A percentile compares a stretch with the other conserved stretches of the same genome.
phyloP scores from a whole-genome alignment of 2,329 filamentous ascomycete species.

The Ampelomyces quisqualis region DNA sequence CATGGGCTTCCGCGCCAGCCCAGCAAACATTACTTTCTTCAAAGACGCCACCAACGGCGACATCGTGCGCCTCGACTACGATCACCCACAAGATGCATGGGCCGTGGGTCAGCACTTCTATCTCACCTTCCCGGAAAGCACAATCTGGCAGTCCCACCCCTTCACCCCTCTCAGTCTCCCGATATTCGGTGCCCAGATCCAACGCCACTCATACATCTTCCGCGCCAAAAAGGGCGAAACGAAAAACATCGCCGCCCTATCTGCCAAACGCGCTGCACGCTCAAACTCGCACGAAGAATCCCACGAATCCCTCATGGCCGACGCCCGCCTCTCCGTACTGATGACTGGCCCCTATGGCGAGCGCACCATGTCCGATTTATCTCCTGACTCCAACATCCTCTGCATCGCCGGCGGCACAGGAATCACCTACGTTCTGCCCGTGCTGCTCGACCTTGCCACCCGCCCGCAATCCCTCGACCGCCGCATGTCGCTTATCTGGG shows the following conservation, averaged over 20 bases:
- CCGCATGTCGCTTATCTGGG: constrained; percentile 39
- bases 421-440: constrained; percentile 42
- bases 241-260: constrained; percentile 35
- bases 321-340: constrained; percentile 34
- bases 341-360: constrained; percentile 41
- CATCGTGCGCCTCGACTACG: constrained; percentile 65
- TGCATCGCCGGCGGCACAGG: constrained; percentile 43
- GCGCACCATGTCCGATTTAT: constrained; percentile 25
- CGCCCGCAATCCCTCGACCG: constrained; percentile 26
- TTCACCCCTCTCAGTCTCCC: constrained; percentile 51
- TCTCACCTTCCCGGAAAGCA: constrained; percentile 65
- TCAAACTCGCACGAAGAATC: constrained; percentile 23
- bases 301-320: constrained; percentile 23
- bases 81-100: constrained; percentile 63
- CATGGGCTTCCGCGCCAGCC: constrained; percentile 33
- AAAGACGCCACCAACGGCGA: constrained; percentile 48
- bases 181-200: constrained; percentile 24
- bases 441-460: constrained; percentile 33
- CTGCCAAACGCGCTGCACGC: constrained; percentile 27
- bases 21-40: constrained; percentile 33
- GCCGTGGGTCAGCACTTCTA: constrained; percentile 70
- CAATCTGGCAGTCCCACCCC: constrained; percentile 71
- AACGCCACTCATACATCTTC: constrained; percentile 40
- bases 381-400: constrained; percentile 33
- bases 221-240: constrained; percentile 40